Evolutionary conservation across 495 filamentous ascomycete genomes (phyloP), one percentile per base, ranked within the genome.

Genomic region (Penicillium psychrofluorescens): DNA sequence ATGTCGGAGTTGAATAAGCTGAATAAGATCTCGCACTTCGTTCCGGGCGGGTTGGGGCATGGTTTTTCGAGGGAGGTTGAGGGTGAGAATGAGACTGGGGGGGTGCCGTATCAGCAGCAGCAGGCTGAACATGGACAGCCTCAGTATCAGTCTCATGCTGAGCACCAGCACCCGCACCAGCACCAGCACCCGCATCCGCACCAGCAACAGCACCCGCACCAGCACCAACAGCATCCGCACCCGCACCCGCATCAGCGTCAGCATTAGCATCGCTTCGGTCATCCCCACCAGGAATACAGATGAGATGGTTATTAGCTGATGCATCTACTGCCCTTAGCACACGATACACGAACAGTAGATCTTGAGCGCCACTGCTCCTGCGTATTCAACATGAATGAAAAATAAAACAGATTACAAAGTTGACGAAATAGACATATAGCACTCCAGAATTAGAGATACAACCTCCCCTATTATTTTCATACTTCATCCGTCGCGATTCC

Each of bases 1-100:
- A 60, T 71, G 28, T 70, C 65, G 1, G 63, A 61, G 15, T 30
- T 71, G 33, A 55, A 55, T 32, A 70, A 67, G 32, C 53, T 69
- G 11, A 58, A 58, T 22, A 62, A 58, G 13, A 47, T 67, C 32
- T 66, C 64, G 4, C 51, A 54, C 36, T 55, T 71, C 59, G 61
- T 76, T 57, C 50, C 76, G 53, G 62, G 78, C 47, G 58, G 72
- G 2, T 63, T 60, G 27, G 54, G 55, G 14, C 55, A 55, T 51
- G 58, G 72, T 9, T 70, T 56, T 27, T 53, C 54, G 15, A 54
- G 56, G 15, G 39, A 50, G 1, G 44, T 59, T 11, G 54, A 58
- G 8, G 52, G 46, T 8, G 51, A 55, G 11, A 29, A 43, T 14
- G 49, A 51, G 16, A 15, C 37, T 27, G 43, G 38, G 0, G 31